Evolutionary conservation across 2,329 filamentous ascomycete species (phyloP).

Genomic region (Cordyceps farinosa): DNA sequence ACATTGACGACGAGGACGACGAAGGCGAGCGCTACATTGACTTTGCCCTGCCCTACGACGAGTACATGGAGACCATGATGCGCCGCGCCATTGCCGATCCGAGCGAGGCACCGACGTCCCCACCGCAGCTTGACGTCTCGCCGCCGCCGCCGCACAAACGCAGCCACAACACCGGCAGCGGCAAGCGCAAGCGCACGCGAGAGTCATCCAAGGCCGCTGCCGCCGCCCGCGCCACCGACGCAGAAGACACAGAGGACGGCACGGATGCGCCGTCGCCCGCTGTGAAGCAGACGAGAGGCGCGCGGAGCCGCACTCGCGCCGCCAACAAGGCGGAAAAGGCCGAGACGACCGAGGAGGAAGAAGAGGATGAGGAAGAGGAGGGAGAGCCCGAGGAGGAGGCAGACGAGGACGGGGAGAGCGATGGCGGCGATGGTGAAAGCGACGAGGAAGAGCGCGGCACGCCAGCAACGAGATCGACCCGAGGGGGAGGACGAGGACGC

Average conservation of each 20-base stretch:
- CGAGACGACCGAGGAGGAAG: slow-evolving; percentile 33
- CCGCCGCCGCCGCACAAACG: slow-evolving; percentile 20
- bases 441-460: slow-evolving; percentile 38
- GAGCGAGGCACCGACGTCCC: slow-evolving; percentile 47
- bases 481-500: slow-evolving; percentile 34
- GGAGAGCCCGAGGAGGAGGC: slow-evolving; percentile 17
- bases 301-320: slow-evolving; percentile 42
- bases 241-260: slow-evolving; percentile 48
- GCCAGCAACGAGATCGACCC: slow-evolving; percentile 35
- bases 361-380: slow-evolving; percentile 28
- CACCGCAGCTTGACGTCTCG: slow-evolving; percentile 40
- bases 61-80: slow-evolving; percentile 47
- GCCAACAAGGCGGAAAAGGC: slow-evolving; percentile 28
- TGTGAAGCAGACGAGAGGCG: slow-evolving; percentile 39
- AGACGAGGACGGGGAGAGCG: slow-evolving; percentile 24
- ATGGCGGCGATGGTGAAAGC: slow-evolving; percentile 27
- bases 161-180: not conserved
- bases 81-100: slow-evolving; percentile 42
- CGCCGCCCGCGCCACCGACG: slow-evolving; percentile 39
- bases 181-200: slow-evolving; percentile 40
- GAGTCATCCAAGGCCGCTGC: not conserved
- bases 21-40: slow-evolving; percentile 59
- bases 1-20: slow-evolving; percentile 57
- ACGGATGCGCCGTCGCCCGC: slow-evolving; percentile 37
- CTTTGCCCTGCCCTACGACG: slow-evolving; percentile 55